These are phyloP conservation scores for Entoloma clypeatum DNA, from an alignment of 1,284 basidiomycete species.

Conservation along the genomic window DNA sequence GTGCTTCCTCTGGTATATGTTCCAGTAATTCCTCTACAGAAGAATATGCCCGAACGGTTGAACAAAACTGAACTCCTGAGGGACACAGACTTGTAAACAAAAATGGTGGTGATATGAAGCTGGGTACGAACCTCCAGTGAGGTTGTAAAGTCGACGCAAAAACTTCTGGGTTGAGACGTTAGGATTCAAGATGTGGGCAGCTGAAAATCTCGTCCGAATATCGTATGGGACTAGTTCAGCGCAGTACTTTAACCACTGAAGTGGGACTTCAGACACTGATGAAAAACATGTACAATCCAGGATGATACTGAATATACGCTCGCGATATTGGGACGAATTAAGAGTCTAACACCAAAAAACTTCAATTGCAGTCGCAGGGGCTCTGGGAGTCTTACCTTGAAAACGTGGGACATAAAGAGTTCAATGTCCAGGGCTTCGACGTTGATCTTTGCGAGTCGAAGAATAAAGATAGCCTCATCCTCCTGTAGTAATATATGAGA, in stretches of 20 bases:
- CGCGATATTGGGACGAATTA: conserved; percentile 39
- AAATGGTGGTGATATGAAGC: not conserved
- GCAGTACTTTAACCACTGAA: conserved; percentile 79
- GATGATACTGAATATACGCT: conserved; percentile 67
- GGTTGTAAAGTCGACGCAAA: conserved; percentile 70
- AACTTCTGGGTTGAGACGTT: conserved; percentile 74
- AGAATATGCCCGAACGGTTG: conserved; percentile 53
- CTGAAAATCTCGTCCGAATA: conserved; percentile 53
- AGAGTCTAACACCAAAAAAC: conserved; percentile 33
- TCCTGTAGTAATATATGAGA: conserved; percentile 35
- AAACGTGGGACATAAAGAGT: conserved; percentile 77
- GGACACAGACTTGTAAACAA: conserved; percentile 9
- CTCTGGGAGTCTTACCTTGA: conserved; percentile 50
- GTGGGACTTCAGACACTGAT: conserved; percentile 72
- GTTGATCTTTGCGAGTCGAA: conserved; percentile 66
- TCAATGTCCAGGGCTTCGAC: conserved; percentile 86
- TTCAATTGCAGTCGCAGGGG: not conserved
- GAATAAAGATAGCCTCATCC: conserved; percentile 53
- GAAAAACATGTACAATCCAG: conserved; percentile 83
- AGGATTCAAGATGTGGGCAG: conserved; percentile 74
- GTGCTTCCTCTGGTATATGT: conserved; percentile 46
- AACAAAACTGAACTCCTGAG: conserved; percentile 55
- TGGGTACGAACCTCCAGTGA: conserved; percentile 60
- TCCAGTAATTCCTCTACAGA: conserved; percentile 56
- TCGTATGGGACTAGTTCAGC: conserved; percentile 76